Conservation (phyloP, 768 basidiomycete genomes). For the Lyophyllum semitale region DNA sequence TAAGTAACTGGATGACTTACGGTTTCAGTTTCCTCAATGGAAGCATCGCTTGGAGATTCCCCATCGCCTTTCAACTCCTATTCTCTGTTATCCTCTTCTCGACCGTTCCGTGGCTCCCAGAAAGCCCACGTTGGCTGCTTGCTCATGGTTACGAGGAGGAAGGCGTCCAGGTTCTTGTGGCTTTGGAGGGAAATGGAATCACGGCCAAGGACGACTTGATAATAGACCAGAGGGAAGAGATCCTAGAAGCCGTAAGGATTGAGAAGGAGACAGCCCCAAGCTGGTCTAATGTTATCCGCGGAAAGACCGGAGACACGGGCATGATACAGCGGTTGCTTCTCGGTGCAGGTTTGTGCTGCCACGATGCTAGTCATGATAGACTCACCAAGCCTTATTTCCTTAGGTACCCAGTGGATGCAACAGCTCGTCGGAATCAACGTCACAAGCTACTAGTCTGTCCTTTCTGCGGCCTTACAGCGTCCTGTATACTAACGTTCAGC, state of each 20-base stretch:
- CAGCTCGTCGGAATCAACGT: slow-evolving; percentile 54
- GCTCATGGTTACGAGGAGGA: slow-evolving; percentile 45
- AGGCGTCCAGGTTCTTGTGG: slow-evolving; percentile 42
- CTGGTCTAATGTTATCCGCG: slow-evolving; percentile 42
- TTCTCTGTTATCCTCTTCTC: slow-evolving; percentile 46
- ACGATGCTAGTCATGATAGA: neutral
- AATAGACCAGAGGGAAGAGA: slow-evolving; percentile 39
- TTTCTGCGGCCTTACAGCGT: neutral
- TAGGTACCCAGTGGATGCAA: slow-evolving; percentile 55
- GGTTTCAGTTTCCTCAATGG: slow-evolving; percentile 47
- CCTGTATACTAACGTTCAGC: neutral
- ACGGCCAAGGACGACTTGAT: slow-evolving; percentile 37
- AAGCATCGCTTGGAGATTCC: slow-evolving; percentile 49
- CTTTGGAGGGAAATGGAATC: slow-evolving; percentile 40
- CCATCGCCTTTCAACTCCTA: slow-evolving; percentile 50
- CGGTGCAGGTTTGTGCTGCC: slow-evolving; percentile 35
- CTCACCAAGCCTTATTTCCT: neutral
- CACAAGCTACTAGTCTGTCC: slow-evolving; percentile 49
- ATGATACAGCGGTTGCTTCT: slow-evolving; percentile 45
- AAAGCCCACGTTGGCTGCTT: slow-evolving; percentile 50
- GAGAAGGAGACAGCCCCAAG: slow-evolving; percentile 42
- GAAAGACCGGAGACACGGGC: slow-evolving; percentile 44
- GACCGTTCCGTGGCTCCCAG: slow-evolving; percentile 51
- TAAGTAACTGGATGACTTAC: slow-evolving; percentile 58
- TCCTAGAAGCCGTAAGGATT: slow-evolving; percentile 43